Evolutionary conservation across 2,329 filamentous ascomycete genomes (phyloP), one percentile per base, ranked within the genome.

Genomic region (Helotiales sp.): DNA sequence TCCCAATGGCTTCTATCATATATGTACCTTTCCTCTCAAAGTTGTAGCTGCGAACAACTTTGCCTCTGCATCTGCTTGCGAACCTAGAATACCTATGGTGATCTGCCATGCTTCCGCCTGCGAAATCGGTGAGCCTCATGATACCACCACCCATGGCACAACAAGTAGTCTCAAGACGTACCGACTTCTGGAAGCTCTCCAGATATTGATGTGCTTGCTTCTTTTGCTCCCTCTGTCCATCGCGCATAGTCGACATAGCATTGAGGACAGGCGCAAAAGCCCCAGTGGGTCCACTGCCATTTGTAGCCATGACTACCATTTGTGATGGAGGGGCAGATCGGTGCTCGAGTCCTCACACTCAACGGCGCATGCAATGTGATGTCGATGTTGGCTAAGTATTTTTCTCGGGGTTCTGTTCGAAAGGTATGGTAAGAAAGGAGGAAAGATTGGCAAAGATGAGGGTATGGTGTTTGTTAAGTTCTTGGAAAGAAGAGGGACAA

Each of bases 171-270:
- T 47, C 7, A n/a, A 58, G 59, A 83, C 88, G 67, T 76, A 96
- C 93, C 74, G 95, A 98, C 85, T 99, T 99, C 83, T 99, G 95
- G 76, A 98, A 99, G 68, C 86, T 87, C 76, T 96, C 90, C 60
- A 99, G 81, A 73, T 88, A 99, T 72, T 93, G 87, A 72, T 97
- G 93, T 59, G 91, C 93, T 74, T 92, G 89, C 73, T 89, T 88
- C 80, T 98, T 98, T 71, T 90, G 85, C 65, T 88, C 83, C 70
- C 89, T 84, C 71, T 93, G 86, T 66, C 86, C 89, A 76, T 88
- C 90, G 72, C 92, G 88, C 93, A 99, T 96, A 63, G 93, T 95
- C 72, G 87, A 84, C 76, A 98, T 87, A 63, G 93, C 95, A 67
- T 89, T 86, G 68, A 98, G 81, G 67, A 99, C 91, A 71, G 91